Conservation (phyloP, 2,329 filamentous ascomycete species). For the Alternaria conjuncta region DNA sequence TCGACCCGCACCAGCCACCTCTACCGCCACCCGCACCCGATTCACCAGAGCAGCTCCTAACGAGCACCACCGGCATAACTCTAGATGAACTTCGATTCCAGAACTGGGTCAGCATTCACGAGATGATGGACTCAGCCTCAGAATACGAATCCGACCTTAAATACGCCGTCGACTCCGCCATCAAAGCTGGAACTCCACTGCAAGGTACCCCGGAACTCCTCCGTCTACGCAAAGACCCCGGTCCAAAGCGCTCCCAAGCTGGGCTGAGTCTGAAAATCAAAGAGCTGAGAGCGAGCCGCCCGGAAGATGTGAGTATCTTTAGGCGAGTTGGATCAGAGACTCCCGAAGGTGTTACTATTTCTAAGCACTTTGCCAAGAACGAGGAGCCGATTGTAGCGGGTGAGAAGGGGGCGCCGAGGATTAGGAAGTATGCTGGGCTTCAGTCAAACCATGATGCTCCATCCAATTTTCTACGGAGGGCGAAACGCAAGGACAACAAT, state of each 20-base stretch:
- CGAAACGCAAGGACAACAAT: not conserved
- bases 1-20: conserved; percentile 46
- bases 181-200: conserved; percentile 11
- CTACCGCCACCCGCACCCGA: conserved; percentile 16
- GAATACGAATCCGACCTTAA: conserved; percentile 15
- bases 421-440: conserved; percentile 15
- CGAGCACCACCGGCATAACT: conserved; percentile 50
- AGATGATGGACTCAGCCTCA: conserved; percentile 52
- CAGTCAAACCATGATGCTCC: conserved; percentile 4
- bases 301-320: not conserved
- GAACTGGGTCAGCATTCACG: conserved; percentile 58
- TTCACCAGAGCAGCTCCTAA: conserved; percentile 5
- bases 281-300: not conserved
- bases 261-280: conserved; percentile 11
- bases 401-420: not conserved
- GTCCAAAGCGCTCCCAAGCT: not conserved
- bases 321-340: conserved; percentile 1
- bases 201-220: conserved; percentile 2
- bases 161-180: conserved; percentile 16
- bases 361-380: conserved; percentile 11
- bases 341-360: not conserved
- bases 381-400: not conserved
- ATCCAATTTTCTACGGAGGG: not conserved
- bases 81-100: conserved; percentile 56
- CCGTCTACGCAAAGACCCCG: conserved; percentile 1